phyloP scores from a whole-genome alignment of 305 asterid genomes.

The Fraxinus platypoda region DNA sequence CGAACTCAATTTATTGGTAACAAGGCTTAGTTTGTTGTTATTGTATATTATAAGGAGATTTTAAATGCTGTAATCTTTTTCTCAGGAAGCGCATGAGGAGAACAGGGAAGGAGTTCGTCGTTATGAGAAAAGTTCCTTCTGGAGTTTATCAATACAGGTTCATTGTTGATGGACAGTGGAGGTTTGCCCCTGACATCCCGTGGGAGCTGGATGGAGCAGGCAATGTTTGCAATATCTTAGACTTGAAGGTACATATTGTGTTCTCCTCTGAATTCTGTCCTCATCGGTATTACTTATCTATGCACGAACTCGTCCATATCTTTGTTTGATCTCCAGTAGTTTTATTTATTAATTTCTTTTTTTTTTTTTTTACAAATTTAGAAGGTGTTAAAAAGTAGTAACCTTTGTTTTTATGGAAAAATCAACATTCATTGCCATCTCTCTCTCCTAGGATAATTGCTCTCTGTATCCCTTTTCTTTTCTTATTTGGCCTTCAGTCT shows the following conservation, averaged over 20 bases:
- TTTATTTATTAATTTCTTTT: no score
- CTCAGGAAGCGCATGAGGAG: conserved; percentile 69
- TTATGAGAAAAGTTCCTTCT: conserved; percentile 68
- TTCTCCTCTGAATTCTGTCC: conserved; percentile 9
- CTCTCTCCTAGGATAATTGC: neutral
- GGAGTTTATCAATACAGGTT: conserved; percentile 79
- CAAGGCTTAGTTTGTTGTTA: neutral
- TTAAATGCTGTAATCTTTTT: conserved; percentile 10
- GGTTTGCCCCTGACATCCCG: conserved; percentile 65
- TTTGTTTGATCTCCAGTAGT: neutral
- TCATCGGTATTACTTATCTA: neutral
- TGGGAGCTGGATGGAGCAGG: conserved; percentile 69
- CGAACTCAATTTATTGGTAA: neutral
- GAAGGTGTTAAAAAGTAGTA: neutral
- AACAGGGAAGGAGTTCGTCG: conserved; percentile 73
- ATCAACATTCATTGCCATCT: neutral
- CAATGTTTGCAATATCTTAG: conserved; percentile 63
- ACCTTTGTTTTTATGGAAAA: neutral
- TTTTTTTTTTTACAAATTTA: no score
- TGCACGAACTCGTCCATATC: neutral
- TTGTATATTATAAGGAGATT: conserved; percentile 16
- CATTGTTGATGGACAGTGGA: conserved; percentile 67
- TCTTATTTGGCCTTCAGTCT: neutral
- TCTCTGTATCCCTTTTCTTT: neutral
- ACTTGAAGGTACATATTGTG: conserved; percentile 58